A percentile compares a stretch with the other conserved stretches of the same genome.
Evolutionary conservation across 441 rosid species (phyloP).

Genomic region (Eruca vesicaria): DNA sequence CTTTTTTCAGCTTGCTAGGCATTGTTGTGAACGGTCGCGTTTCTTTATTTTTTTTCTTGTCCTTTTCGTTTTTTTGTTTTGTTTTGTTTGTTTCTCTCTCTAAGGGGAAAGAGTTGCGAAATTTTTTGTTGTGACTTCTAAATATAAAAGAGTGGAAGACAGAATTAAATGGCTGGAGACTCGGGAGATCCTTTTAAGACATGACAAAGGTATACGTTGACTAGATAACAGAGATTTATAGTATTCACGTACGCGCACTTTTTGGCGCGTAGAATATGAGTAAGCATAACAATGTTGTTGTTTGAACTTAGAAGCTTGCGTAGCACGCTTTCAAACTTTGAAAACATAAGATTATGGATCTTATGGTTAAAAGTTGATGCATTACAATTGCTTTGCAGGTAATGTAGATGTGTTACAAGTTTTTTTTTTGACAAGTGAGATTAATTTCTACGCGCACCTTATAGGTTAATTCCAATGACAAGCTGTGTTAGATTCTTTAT

Average conservation of each 20-base stretch:
- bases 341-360: neutral
- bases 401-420: neutral
- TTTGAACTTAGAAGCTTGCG: neutral
- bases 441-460: neutral
- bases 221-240: neutral
- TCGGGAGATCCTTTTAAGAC: conserved; percentile 2
- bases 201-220: conserved; percentile 13
- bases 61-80: neutral
- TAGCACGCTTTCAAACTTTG: neutral
- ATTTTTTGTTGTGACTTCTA: neutral
- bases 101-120: neutral
- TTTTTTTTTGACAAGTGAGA: neutral
- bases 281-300: neutral
- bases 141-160: conserved; percentile 13
- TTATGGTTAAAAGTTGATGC: neutral
- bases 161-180: conserved; percentile 18
- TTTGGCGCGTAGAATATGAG: conserved; percentile 6
- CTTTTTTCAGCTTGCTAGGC: conserved; percentile 89
- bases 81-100: conserved; percentile 3
- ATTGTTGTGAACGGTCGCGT: conserved; percentile 38
- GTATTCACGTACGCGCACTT: neutral
- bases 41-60: neutral
- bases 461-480: neutral
- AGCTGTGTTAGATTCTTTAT: neutral
- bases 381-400: neutral